A percentile compares a stretch with the other conserved stretches of the same genome.
These are phyloP conservation scores for Ascochyta fabae DNA, from an alignment of 2,329 filamentous ascomycete species.

Conservation along the genomic window DNA sequence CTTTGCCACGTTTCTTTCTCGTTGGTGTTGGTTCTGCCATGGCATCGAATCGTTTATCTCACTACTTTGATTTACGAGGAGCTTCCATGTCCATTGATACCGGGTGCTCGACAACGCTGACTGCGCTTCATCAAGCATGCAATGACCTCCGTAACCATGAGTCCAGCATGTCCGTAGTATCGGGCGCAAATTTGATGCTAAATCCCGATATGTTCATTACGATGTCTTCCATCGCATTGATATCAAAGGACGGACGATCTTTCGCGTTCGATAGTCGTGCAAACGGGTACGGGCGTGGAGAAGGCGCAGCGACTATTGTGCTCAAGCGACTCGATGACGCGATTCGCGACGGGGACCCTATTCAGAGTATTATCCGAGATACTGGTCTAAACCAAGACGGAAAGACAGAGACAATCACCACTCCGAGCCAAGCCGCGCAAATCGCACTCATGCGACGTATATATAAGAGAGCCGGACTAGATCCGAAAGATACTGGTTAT, in stretches of 20 bases:
- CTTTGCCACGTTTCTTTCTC: not conserved
- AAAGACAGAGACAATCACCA: conserved; percentile 16
- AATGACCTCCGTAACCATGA: no score
- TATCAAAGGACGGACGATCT: no score
- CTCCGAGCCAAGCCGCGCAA: conserved; percentile 54
- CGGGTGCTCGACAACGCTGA: no score
- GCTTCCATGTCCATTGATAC: no score
- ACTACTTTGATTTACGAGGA: no score
- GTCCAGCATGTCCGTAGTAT: no score
- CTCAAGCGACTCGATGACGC: conserved; percentile 37
- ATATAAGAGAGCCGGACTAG: conserved; percentile 38
- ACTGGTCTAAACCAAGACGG: conserved; percentile 30
- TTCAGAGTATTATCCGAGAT: conserved; percentile 35
- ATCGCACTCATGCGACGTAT: conserved; percentile 8
- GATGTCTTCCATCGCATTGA: not conserved
- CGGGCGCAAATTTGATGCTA: no score
- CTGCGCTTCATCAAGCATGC: no score
- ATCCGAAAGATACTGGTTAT: conserved; percentile 29
- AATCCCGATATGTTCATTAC: conserved; percentile 17
- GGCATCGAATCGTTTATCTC: no score
- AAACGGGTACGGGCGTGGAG: conserved; percentile 37
- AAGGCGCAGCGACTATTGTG: conserved; percentile 36
- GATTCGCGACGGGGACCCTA: conserved; percentile 34
- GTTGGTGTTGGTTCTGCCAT: no score
- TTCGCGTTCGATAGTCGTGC: conserved; percentile 38